Conservation (phyloP, 352 stramenopile genomes). For the Pythium myriotylum region DNA sequence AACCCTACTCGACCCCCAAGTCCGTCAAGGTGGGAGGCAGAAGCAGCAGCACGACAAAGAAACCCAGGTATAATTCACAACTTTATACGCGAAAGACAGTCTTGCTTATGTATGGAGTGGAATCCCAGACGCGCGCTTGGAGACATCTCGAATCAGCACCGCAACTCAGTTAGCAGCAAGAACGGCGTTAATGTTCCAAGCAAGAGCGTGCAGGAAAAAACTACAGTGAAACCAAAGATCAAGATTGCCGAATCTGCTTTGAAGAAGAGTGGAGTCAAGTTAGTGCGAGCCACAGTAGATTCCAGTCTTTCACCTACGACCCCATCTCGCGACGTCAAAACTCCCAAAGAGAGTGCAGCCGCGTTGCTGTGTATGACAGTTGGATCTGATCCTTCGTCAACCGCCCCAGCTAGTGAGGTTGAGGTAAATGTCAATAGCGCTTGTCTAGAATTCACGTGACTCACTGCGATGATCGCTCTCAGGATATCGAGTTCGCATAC, state of each 20-base stretch:
- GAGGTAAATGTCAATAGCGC: constrained; percentile 32
- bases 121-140: constrained; percentile 55
- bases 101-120: not conserved
- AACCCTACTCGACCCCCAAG: constrained; percentile 44
- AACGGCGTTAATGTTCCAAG: constrained; percentile 3
- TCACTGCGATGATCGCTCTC: not conserved
- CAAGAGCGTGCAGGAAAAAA: constrained; percentile 12
- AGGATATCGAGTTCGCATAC: constrained; percentile 80
- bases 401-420: constrained; percentile 33
- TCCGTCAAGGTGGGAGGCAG: constrained; percentile 25
- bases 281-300: too few species aligned
- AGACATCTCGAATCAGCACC: constrained; percentile 82
- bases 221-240: constrained; percentile 6
- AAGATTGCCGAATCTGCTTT: constrained; percentile 13
- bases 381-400: too few species aligned
- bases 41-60: constrained; percentile 35
- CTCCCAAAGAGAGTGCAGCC: too few species aligned
- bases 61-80: constrained; percentile 45
- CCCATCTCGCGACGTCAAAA: too few species aligned
- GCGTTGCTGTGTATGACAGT: too few species aligned
- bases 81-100: not conserved
- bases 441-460: not conserved
- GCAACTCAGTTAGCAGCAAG: constrained; percentile 30
- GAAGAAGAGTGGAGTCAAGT: too few species aligned
- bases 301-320: too few species aligned